Evolutionary conservation across 208 protist species (phyloP).

Genomic region (Wallacemonas sp.): DNA sequence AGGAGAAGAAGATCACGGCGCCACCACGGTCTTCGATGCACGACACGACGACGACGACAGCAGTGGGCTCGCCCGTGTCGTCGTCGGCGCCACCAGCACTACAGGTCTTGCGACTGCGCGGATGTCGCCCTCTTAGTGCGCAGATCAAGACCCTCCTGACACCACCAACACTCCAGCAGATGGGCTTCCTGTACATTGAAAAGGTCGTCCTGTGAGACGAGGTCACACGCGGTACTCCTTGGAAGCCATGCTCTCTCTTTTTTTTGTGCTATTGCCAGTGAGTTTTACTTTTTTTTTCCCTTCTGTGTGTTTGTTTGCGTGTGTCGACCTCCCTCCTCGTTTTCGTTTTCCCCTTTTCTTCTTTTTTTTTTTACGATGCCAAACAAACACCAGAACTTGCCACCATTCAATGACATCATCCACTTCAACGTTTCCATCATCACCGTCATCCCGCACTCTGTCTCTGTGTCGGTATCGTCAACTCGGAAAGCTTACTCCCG

Average conservation of each 20-base stretch:
- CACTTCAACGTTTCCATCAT: too few species aligned
- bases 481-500: too few species aligned
- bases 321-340: slow-evolving; percentile 19
- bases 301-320: slow-evolving; percentile 13
- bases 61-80: not conserved
- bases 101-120: slow-evolving; percentile 40
- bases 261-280: not conserved
- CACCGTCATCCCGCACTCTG: too few species aligned
- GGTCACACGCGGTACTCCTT: too few species aligned
- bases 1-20: too few species aligned
- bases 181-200: slow-evolving; percentile 6
- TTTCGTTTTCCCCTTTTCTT: slow-evolving; percentile 23
- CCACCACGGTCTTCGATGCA: not conserved
- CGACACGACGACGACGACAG: not conserved
- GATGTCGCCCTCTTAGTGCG: slow-evolving; percentile 22
- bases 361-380: not conserved
- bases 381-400: slow-evolving; percentile 3
- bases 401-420: slow-evolving; percentile 20
- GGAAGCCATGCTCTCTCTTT: not conserved
- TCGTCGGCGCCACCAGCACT: slow-evolving; percentile 13
- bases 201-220: slow-evolving; percentile 19
- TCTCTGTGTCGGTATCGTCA: too few species aligned
- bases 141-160: not conserved
- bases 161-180: not conserved
- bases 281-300: not conserved